Evolutionary conservation across 306 rosid genomes (phyloP), one percentile per base, ranked within the genome.

Genomic region (Medicago lupulina): DNA sequence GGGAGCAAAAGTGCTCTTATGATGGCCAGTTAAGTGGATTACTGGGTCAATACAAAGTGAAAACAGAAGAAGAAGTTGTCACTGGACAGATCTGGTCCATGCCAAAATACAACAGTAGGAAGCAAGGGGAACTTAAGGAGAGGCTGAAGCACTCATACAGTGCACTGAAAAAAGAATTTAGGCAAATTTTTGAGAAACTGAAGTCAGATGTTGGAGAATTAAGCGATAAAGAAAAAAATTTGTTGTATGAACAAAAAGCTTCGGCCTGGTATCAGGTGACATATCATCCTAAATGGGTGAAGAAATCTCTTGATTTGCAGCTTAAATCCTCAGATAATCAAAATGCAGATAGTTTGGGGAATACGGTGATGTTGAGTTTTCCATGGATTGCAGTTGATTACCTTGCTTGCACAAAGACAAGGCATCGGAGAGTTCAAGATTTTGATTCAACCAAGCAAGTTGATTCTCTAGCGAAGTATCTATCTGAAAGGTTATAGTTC

Each of bases 41-140:
- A n/a, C 85, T 95, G 40, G 83, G 85, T 16, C 97, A 92, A 15
- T 95, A 90, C 41, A 90, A 92, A 77, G 93, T 95, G 18, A 84
- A 78, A 77, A 81, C 96, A 75, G 98, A 92, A 80, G 96, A 92
- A 81, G 97, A 90, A 82, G 75, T 95, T 43, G 97, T 92, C 36
- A 90, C 97, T 8, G 97, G 96, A 63, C 96, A 92, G 75, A 80
- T 92, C 70, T 92, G 98, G 98, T 95, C 97, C 65, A 95, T 95
- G 96, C 97, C 97, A 18, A 90, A 88, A 80, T 75, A 85, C 85
- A 89, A 50, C 51, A 89, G 97, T 79, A 81, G 89, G 82, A 95
- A 89, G 84, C 92, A 92, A 78, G 97, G 98, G 73, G 96, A 95
- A 12, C 89, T 95, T n/a, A 89, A 86, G 87, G 98, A 95, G 91